Evolutionary conservation across 1,284 basidiomycete species (phyloP).

Genomic region (Fistulinella cinereoalba): DNA sequence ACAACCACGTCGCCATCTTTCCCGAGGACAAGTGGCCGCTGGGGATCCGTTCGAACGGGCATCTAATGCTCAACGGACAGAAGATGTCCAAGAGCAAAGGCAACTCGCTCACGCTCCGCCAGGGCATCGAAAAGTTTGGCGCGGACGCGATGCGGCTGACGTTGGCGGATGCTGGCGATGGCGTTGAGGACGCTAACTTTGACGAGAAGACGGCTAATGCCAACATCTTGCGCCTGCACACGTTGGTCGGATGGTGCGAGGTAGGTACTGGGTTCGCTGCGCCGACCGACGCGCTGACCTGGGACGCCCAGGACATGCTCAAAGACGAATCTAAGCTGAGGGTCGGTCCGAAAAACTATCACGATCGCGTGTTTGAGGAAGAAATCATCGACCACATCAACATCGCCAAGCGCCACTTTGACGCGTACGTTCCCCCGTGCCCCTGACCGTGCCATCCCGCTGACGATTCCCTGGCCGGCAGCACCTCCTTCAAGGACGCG

Average conservation of each 20-base stretch:
- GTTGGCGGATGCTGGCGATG: conserved; percentile 96
- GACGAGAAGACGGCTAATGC: conserved; percentile 99
- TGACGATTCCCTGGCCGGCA: conserved; percentile 33
- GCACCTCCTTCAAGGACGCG: conserved; percentile 94
- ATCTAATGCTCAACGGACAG: conserved; percentile 96
- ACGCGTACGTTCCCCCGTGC: conserved; percentile 55
- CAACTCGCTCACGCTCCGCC: conserved; percentile 78
- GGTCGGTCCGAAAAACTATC: conserved; percentile 64
- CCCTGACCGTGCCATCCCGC: not conserved
- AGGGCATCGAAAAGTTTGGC: conserved; percentile 84
- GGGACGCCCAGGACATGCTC: conserved; percentile 64
- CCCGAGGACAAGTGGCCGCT: conserved; percentile 91
- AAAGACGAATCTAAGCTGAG: conserved; percentile 70
- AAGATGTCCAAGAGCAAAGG: conserved; percentile 99
- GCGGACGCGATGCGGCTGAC: conserved; percentile 91
- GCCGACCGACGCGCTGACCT: conserved; percentile 5
- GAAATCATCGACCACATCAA: conserved; percentile 88
- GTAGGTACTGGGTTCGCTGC: conserved; percentile 41
- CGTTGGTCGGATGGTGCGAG: conserved; percentile 89
- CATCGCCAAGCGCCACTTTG: conserved; percentile 76
- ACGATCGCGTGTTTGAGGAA: conserved; percentile 89
- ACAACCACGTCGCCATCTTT: conserved; percentile 94
- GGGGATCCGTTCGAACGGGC: conserved; percentile 94
- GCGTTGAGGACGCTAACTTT: conserved; percentile 97
- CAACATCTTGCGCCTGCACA: conserved; percentile 93